Evolutionary conservation across 225 moss, liverwort and hornwort genomes (phyloP).

Genomic region (Thuidium tamariscinum): DNA sequence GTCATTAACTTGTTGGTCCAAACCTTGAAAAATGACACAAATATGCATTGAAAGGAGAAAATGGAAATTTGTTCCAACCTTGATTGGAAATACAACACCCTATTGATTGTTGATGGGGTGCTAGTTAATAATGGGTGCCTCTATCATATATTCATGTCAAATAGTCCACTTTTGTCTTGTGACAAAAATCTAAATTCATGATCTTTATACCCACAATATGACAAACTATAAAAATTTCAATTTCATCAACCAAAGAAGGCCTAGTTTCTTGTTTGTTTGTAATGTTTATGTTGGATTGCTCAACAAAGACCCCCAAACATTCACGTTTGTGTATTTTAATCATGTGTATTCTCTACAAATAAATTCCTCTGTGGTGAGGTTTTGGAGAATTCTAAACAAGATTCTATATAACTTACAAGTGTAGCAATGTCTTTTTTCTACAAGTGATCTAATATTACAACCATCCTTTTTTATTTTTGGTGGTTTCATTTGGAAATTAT

Average conservation of each 20-base stretch:
- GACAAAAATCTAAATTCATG: not conserved
- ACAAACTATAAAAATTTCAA: not conserved
- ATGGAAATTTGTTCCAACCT: too few relatives aligned
- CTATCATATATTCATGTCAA: too few relatives aligned
- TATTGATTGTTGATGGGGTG: too few relatives aligned
- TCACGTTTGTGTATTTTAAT: not conserved
- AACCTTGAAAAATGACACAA: too few relatives aligned
- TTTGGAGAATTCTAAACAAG: not conserved
- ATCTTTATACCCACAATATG: not conserved
- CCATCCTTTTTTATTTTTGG: not conserved
- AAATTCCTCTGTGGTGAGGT: accelerated
- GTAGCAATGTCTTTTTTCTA: not conserved
- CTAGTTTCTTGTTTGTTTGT: not conserved
- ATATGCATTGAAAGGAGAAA: too few relatives aligned
- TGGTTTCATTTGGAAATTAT: not conserved
- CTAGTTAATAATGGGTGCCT: too few relatives aligned
- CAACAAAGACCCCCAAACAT: accelerated
- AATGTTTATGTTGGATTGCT: too few relatives aligned
- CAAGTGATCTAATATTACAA: not conserved
- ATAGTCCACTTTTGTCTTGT: not conserved
- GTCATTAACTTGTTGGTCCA: too few relatives aligned
- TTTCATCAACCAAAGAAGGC: not conserved
- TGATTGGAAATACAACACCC: too few relatives aligned
- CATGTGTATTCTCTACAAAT: not conserved
- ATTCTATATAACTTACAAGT: not conserved